These are phyloP conservation scores for Chrysosphaeria jannelii DNA, from an alignment of 2,329 filamentous ascomycete species.

Conservation along the genomic window DNA sequence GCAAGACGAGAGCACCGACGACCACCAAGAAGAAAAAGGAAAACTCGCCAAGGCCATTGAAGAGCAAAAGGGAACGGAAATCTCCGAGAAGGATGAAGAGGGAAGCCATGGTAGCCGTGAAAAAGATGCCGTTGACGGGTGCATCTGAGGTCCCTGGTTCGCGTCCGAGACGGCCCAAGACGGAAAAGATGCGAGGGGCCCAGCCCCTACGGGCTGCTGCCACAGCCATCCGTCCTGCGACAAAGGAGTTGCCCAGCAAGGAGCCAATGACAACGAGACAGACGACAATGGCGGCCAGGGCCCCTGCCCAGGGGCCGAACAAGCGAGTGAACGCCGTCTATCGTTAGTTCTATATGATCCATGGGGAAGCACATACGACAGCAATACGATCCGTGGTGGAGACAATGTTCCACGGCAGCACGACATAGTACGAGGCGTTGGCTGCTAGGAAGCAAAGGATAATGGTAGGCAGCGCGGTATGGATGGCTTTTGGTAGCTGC, in stretches of 20 bases:
- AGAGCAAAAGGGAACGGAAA: constrained; percentile 28
- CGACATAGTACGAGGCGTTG: constrained; percentile 30
- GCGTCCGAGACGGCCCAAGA: constrained; percentile 10
- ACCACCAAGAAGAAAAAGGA: constrained; percentile 34
- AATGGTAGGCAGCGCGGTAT: constrained; percentile 27
- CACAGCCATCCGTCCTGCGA: constrained; percentile 28
- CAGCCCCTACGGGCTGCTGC: constrained; percentile 22
- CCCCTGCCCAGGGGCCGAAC: constrained; percentile 20
- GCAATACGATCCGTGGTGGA: constrained; percentile 29
- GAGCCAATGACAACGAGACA: constrained; percentile 30
- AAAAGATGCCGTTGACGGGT: constrained; percentile 20
- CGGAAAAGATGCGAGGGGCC: constrained; percentile 15
- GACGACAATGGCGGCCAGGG: constrained; percentile 22
- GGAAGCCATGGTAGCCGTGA: constrained; percentile 17
- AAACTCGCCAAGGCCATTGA: constrained; percentile 27
- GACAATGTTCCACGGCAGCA: constrained; percentile 27
- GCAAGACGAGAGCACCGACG: constrained; percentile 23
- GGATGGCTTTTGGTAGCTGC: constrained; percentile 29
- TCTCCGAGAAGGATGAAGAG: constrained; percentile 28
- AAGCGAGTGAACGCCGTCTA: constrained; percentile 22
- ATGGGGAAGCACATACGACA: constrained; percentile 8
- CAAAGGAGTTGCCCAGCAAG: constrained; percentile 29
- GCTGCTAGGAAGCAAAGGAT: constrained; percentile 26
- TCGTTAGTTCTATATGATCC: neutral
- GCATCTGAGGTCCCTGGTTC: constrained; percentile 7